A percentile compares a stretch with the other conserved stretches of the same genome.
These are phyloP conservation scores for Phialophora verrucosa DNA, from an alignment of 2,329 filamentous ascomycete species.

Conservation along the genomic window DNA sequence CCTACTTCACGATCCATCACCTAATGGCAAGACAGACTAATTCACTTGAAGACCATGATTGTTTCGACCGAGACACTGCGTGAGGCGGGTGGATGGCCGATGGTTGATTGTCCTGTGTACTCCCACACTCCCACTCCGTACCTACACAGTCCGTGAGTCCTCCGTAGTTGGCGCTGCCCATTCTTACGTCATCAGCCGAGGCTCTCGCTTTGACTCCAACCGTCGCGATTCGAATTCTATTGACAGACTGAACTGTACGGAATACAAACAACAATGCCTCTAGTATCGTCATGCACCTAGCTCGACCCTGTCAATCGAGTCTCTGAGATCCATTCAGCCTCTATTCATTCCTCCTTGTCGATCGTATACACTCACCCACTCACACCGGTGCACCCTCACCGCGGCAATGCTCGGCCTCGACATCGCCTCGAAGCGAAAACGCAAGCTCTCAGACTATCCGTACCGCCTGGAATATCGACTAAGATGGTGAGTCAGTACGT, in stretches of 20 bases:
- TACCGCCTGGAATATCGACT: conserved; percentile 37
- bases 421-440: conserved; percentile 36
- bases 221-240: neutral
- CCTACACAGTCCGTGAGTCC: too few species aligned
- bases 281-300: neutral
- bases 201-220: neutral
- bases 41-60: too few species aligned
- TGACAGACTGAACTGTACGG: neutral
- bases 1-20: neutral
- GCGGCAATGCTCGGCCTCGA: conserved; percentile 30
- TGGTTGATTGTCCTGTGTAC: too few species aligned
- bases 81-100: too few species aligned
- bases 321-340: neutral
- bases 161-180: too few species aligned
- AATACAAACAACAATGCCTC: neutral
- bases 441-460: conserved; percentile 34
- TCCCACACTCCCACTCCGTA: too few species aligned
- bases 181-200: neutral
- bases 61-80: neutral
- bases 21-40: neutral
- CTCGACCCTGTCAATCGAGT: neutral
- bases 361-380: neutral
- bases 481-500: conserved; percentile 30
- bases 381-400: neutral
- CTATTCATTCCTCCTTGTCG: neutral